A percentile compares a stretch with the other conserved stretches of the same genome.
These are phyloP conservation scores for Phaeosphaeriaceae sp. DNA, from an alignment of 2,329 filamentous ascomycete genomes.

Conservation along the genomic window DNA sequence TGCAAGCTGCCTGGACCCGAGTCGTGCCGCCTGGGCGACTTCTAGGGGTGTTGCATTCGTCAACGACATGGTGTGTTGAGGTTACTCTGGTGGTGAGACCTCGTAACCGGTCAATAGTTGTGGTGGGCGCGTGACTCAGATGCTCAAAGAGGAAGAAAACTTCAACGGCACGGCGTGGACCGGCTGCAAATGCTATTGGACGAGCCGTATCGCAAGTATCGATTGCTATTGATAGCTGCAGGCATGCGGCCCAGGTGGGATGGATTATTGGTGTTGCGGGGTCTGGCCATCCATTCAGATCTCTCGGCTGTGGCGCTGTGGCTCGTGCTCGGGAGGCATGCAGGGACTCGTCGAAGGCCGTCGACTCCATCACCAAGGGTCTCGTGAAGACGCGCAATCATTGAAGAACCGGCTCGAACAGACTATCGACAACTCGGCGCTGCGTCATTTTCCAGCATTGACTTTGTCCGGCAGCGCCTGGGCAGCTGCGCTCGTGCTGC, in stretches of 20 bases:
- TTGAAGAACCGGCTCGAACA: not conserved
- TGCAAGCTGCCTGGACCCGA: constrained; percentile 82
- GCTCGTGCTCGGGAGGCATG: not conserved
- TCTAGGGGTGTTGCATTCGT: constrained; percentile 82
- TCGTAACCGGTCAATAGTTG: constrained; percentile 12
- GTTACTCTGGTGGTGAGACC: constrained; percentile 28
- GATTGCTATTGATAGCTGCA: constrained; percentile 32
- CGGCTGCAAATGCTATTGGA: constrained; percentile 23
- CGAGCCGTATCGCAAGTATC: constrained; percentile 14
- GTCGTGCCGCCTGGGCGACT: constrained; percentile 78
- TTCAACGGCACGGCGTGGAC: constrained; percentile 19
- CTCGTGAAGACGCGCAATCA: constrained; percentile 14
- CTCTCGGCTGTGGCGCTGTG: constrained; percentile 7
- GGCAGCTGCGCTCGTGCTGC: constrained; percentile 12
- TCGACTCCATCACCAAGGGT: not conserved
- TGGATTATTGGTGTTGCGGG: constrained; percentile 34
- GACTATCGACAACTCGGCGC: not conserved
- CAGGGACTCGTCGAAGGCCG: not conserved
- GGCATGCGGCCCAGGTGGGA: constrained; percentile 12
- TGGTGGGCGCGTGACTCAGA: constrained; percentile 34
- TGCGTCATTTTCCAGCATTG: constrained; percentile 11
- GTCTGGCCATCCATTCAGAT: constrained; percentile 12
- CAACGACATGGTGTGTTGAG: constrained; percentile 69
- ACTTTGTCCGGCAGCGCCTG: constrained; percentile 8
- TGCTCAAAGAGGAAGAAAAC: constrained; percentile 19